Conservation (phyloP, 164 flowering plant species). For the Euptelea pleiosperma region DNA sequence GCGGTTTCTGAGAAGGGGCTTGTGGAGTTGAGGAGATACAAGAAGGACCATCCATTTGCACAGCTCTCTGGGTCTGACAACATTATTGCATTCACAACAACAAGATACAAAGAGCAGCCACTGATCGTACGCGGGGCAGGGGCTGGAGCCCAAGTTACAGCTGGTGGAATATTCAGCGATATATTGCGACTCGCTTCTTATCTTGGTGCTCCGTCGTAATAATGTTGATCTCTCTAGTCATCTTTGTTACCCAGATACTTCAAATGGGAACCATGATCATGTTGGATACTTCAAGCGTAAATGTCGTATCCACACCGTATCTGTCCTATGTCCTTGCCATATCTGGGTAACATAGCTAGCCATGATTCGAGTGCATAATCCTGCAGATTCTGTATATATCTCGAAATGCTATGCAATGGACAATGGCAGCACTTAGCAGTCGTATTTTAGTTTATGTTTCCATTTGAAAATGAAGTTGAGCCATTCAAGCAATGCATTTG, state of each 20-base stretch:
- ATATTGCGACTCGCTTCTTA: slow-evolving; percentile 84
- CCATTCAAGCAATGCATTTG: too few relatives aligned
- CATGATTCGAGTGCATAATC: slow-evolving; percentile 2
- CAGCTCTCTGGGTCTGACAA: slow-evolving; percentile 95
- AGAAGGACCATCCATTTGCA: slow-evolving; percentile 87
- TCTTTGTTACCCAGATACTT: too few relatives aligned
- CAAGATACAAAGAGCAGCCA: slow-evolving; percentile 82
- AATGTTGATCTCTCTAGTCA: not conserved
- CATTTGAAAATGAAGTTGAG: too few relatives aligned
- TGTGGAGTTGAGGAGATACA: slow-evolving; percentile 73
- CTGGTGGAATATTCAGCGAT: slow-evolving; percentile 93
- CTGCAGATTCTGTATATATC: too few relatives aligned
- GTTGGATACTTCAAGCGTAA: too few relatives aligned
- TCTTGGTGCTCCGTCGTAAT: slow-evolving; percentile 91
- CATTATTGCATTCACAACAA: slow-evolving; percentile 89
- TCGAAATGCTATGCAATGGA: too few relatives aligned
- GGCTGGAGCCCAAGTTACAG: slow-evolving; percentile 96
- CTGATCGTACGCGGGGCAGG: slow-evolving; percentile 93
- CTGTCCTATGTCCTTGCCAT: too few relatives aligned
- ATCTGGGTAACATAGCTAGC: too few relatives aligned
- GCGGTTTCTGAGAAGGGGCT: slow-evolving; percentile 52
- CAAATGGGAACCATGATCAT: too few relatives aligned
- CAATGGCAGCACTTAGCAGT: too few relatives aligned
- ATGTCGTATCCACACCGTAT: too few relatives aligned
- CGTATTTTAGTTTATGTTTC: too few relatives aligned